phyloP scores from a whole-genome alignment of 768 basidiomycete species.

The Hypsizygus marmoreus region DNA sequence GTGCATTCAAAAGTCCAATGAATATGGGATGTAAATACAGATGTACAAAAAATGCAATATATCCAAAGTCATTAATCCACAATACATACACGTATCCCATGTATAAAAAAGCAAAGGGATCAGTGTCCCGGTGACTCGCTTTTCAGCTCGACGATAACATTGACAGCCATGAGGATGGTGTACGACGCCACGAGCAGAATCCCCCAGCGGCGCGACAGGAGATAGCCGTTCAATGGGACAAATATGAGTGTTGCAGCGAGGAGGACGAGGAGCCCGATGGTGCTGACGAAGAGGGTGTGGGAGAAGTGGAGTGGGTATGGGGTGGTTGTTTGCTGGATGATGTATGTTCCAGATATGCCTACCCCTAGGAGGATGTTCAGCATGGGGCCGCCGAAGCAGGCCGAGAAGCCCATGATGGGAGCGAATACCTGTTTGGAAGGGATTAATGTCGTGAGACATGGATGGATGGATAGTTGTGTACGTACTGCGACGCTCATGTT shows the following conservation, averaged over 20 bases:
- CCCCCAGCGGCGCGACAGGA: constrained; percentile 82
- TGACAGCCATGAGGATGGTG: constrained; percentile 71
- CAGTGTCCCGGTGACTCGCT: constrained; percentile 11
- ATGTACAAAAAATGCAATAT: too few species aligned
- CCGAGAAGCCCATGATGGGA: constrained; percentile 93
- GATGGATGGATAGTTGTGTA: constrained; percentile 6
- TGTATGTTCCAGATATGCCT: constrained; percentile 88
- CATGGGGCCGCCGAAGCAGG: constrained; percentile 93
- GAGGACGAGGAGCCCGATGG: constrained; percentile 76
- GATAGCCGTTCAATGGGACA: constrained; percentile 84
- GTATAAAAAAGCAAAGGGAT: neutral
- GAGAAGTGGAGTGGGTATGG: constrained; percentile 81
- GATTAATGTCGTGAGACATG: neutral
- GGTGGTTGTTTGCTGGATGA: constrained; percentile 62
- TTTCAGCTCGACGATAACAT: constrained; percentile 76
- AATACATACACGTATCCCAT: too few species aligned
- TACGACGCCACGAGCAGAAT: constrained; percentile 77
- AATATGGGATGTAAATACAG: too few species aligned
- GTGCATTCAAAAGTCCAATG: too few species aligned
- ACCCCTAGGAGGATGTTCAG: constrained; percentile 89
- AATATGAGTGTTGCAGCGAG: constrained; percentile 76
- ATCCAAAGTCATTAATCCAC: neutral
- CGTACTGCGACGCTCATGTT: constrained; percentile 92
- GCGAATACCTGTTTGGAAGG: constrained; percentile 62
- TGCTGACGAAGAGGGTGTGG: constrained; percentile 81